Percentiles rank a stretch among this genome's conserved stretches.
Evolutionary conservation across 1,139 yeast genomes (phyloP).

Genomic region (Blastobotrys buckinghamii): DNA sequence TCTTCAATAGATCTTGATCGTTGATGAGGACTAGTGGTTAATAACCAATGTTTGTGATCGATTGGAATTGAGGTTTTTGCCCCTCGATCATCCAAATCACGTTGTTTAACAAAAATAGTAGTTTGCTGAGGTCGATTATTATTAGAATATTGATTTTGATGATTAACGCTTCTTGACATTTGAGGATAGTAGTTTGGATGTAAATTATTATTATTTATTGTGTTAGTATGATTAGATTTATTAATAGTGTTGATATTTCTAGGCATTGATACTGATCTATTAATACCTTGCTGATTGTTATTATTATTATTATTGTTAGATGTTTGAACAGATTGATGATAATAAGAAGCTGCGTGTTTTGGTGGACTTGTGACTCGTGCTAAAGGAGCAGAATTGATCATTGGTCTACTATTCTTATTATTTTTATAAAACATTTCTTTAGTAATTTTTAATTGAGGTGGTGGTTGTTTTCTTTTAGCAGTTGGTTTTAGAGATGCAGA

Average conservation of each 20-base stretch:
- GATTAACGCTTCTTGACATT: too few relatives aligned
- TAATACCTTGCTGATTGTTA: too few relatives aligned
- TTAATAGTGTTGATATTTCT: background rate
- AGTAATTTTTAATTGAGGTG: slow-evolving; percentile 2
- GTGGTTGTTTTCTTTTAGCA: slow-evolving; percentile 12
- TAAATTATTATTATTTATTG: background rate
- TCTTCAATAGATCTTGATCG: slow-evolving; percentile 6
- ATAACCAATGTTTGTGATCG: background rate
- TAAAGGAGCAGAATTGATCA: slow-evolving; percentile 14
- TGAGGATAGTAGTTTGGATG: background rate
- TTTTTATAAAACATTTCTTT: background rate
- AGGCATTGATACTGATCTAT: background rate
- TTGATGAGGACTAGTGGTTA: slow-evolving; percentile 5
- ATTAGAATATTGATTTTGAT: background rate
- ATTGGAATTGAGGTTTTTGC: slow-evolving; percentile 10
- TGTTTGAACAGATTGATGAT: too few relatives aligned
- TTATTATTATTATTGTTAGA: background rate
- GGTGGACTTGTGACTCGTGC: slow-evolving; percentile 6
- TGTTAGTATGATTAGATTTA: background rate
- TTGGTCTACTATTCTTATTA: background rate
- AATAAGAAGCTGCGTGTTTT: background rate
- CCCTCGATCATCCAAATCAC: slow-evolving; percentile 6
- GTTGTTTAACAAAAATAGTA: slow-evolving; percentile 3
- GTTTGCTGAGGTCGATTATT: background rate
- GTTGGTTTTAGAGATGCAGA: slow-evolving; percentile 7